These are phyloP conservation scores for Anisodus acutangulus DNA, from an alignment of 257 asterid species.

Conservation along the genomic window DNA sequence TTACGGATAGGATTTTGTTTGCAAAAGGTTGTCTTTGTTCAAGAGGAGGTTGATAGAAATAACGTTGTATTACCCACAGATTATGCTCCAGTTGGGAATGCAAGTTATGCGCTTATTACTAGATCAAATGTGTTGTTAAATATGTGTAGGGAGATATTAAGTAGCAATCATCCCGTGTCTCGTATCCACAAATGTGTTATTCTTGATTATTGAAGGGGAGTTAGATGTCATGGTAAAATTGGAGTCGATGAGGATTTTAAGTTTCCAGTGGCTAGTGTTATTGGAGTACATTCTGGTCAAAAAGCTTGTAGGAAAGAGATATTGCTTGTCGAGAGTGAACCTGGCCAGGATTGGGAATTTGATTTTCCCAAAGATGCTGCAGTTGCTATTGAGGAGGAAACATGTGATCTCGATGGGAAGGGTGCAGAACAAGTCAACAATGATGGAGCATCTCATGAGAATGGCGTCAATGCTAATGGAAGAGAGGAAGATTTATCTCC, in stretches of 20 bases:
- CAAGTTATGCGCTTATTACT: conserved; percentile 39
- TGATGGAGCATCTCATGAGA: conserved; percentile 34
- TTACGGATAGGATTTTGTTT: too few relatives aligned
- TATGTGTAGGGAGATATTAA: conserved; percentile 70
- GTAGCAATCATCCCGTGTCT: conserved; percentile 69
- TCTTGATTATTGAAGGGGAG: conserved; percentile 34
- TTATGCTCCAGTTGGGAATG: conserved; percentile 30
- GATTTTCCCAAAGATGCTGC: conserved; percentile 36
- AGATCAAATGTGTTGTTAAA: conserved; percentile 51
- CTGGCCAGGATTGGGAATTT: conserved; percentile 37
- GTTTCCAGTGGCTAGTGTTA: conserved; percentile 31
- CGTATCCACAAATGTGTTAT: conserved; percentile 47
- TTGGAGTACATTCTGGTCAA: conserved; percentile 45
- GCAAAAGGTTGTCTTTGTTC: too few relatives aligned
- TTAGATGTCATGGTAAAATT: conserved; percentile 33
- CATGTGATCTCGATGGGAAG: conserved; percentile 34
- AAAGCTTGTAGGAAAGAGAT: conserved; percentile 45
- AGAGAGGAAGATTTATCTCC: conserved; percentile 31
- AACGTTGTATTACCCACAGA: conserved; percentile 27
- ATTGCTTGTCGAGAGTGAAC: conserved; percentile 42
- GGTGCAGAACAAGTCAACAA: conserved; percentile 35
- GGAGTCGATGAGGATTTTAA: conserved; percentile 36
- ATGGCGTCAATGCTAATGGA: conserved; percentile 34
- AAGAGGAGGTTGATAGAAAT: too few relatives aligned
- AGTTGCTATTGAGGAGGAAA: conserved; percentile 40